Base-by-base conservation (phyloP, 1,139 yeast species). In the Suhomyces guaymorum region DNA sequence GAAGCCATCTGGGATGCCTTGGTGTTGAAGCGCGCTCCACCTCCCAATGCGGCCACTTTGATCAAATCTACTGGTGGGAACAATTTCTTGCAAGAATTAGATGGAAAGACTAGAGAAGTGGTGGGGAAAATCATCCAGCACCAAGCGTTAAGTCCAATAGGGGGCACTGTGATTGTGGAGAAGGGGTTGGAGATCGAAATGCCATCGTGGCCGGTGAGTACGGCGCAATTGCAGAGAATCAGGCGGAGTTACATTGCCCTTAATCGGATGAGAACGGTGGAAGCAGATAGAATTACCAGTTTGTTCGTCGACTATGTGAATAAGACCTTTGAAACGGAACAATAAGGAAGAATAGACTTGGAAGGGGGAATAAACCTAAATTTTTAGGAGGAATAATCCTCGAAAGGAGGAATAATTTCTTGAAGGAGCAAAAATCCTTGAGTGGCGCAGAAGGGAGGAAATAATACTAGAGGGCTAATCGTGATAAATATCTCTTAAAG, bases 171-270 rank as follows among this genome's bases (percentile, higher is more conserved):
- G 1, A 44, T 61, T n/a, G 55, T 74, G 5, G 63, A 58, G 1
- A 49, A 54, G 3, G 65, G 64, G 3, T 51, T 72, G 15, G 60
- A 51, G 38, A 75, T 88, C 3, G 76, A 75, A 10, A 63, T 90
- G 54, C 97, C 97, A 0, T 56, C 78, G 3, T 67, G 68, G 8
- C 61, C 71, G 2, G 78, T 87, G 8, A 76, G 89, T 10, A 67
- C 83, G 23, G 88, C 96, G 0, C 89, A 85, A 49, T 59, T 92
- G 35, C 96, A 90, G 52, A 70, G 97, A 43, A 71, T 86, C 16
- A 73, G 96, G 56, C 71, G 98, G 46, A 82, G 90, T 17, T 92
- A 84, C 55, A 78, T 90, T 20, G 70, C 78, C 20, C 69, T 92
- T 54, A 89, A 92, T 57, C 75, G 88, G 49, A 79, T 89, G 73